Evolutionary conservation across 2,329 filamentous ascomycete species (phyloP).

Genomic region (Pestalotiopsis sp.): DNA sequence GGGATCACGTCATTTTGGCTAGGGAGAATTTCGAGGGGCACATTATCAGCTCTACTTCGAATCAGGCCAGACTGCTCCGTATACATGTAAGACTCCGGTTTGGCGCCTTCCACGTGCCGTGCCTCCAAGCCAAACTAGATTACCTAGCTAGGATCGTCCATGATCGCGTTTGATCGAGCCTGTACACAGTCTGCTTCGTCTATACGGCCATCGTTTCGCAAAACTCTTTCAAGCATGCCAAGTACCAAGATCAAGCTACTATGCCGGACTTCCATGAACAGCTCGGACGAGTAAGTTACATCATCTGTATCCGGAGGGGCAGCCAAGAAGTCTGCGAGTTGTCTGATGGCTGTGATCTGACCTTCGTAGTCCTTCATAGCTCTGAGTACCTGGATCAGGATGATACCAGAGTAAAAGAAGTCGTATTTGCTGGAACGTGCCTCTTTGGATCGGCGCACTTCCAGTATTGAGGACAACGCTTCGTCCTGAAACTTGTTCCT

Average conservation of each 20-base stretch:
- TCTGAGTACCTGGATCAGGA: slow-evolving; percentile 1
- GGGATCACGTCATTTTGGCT: too few species aligned
- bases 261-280: background rate
- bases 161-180: background rate
- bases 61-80: too few species aligned
- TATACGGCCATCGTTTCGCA: background rate
- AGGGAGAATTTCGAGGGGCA: too few species aligned
- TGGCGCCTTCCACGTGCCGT: too few species aligned
- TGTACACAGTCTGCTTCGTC: slow-evolving; percentile 4
- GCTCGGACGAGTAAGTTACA: background rate
- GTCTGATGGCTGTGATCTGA: background rate
- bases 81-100: too few species aligned
- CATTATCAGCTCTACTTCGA: too few species aligned
- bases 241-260: slow-evolving; percentile 2
- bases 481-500: slow-evolving; percentile 10
- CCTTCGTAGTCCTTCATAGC: slow-evolving; percentile 9
- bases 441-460: slow-evolving; percentile 3
- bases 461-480: background rate
- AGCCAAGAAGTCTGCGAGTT: slow-evolving; percentile 9
- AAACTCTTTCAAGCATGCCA: background rate
- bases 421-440: slow-evolving; percentile 3
- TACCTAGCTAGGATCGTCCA: background rate
- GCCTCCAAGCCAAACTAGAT: too few species aligned
- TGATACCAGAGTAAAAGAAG: slow-evolving; percentile 8
- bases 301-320: background rate